A percentile compares a stretch with the other conserved stretches of the same genome.
These are phyloP conservation scores for Fusarium luffae DNA, from an alignment of 2,329 filamentous ascomycete species.

Conservation along the genomic window DNA sequence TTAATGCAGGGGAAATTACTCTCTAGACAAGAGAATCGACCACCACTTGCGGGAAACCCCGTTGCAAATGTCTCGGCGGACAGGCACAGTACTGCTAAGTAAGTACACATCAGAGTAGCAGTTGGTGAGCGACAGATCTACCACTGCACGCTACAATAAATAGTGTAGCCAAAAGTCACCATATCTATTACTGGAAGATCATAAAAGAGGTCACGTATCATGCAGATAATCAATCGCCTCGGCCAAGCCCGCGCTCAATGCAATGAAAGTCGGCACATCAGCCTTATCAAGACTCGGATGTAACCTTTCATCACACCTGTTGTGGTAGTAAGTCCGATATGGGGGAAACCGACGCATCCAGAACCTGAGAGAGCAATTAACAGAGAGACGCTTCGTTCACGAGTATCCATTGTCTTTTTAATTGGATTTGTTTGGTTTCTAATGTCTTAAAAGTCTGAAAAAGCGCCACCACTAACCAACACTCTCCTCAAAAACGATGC, in stretches of 20 bases:
- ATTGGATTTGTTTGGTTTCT: slow-evolving; percentile 37
- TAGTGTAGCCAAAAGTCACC: slow-evolving; percentile 1
- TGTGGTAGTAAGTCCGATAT: neutral
- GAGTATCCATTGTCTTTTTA: slow-evolving; percentile 35
- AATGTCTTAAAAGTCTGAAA: slow-evolving; percentile 39
- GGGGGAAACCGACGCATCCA: neutral
- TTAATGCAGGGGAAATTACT: slow-evolving; percentile 45
- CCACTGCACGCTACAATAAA: neutral
- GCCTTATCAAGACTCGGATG: slow-evolving; percentile 32
- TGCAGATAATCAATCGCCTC: neutral
- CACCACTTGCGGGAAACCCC: slow-evolving; percentile 11
- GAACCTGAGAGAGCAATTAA: neutral
- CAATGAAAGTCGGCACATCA: slow-evolving; percentile 26
- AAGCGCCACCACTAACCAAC: slow-evolving; percentile 22
- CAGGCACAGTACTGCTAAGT: neutral
- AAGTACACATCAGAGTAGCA: neutral
- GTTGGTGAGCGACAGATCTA: neutral
- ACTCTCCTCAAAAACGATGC: slow-evolving; percentile 11
- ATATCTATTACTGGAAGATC: neutral
- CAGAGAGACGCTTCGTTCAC: slow-evolving; percentile 3
- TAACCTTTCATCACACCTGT: slow-evolving; percentile 6
- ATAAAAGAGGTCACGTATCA: neutral
- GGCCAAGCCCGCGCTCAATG: neutral
- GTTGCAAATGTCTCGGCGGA: slow-evolving; percentile 9
- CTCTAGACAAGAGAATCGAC: slow-evolving; percentile 1